Conservation (phyloP, 441 rosid species). For the Mallotus repandus region DNA sequence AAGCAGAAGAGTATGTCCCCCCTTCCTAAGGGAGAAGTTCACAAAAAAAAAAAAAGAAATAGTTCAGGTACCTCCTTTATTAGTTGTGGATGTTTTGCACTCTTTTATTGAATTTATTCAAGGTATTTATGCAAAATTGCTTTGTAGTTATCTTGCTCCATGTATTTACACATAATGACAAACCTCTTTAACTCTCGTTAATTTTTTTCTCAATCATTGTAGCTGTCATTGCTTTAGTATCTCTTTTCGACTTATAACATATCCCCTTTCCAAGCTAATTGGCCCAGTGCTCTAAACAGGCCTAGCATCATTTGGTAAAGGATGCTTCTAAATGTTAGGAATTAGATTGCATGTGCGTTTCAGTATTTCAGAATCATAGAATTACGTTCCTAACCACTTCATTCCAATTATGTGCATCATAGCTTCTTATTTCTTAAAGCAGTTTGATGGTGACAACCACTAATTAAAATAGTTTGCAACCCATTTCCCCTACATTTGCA, state of each 20-base stretch:
- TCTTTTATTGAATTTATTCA: not conserved
- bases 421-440: not conserved
- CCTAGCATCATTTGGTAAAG: not conserved
- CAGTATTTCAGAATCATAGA: not conserved
- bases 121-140: too few relatives aligned
- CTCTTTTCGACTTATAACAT: not conserved
- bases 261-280: too few relatives aligned
- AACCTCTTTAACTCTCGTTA: not conserved
- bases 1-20: constrained; percentile 99
- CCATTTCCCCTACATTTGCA: not conserved
- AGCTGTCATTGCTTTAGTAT: not conserved
- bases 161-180: too few relatives aligned
- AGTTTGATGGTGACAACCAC: not conserved
- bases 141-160: too few relatives aligned
- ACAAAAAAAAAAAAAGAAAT: constrained; percentile 98
- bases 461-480: not conserved
- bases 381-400: not conserved
- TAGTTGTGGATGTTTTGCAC: not conserved
- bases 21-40: constrained; percentile 98
- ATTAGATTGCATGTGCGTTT: not conserved
- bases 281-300: not conserved
- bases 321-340: not conserved
- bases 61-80: constrained; percentile 66
- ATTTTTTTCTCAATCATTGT: not conserved
- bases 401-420: not conserved